Base-by-base conservation (phyloP, 306 rosid genomes). In the Hippophae tibetana region DNA sequence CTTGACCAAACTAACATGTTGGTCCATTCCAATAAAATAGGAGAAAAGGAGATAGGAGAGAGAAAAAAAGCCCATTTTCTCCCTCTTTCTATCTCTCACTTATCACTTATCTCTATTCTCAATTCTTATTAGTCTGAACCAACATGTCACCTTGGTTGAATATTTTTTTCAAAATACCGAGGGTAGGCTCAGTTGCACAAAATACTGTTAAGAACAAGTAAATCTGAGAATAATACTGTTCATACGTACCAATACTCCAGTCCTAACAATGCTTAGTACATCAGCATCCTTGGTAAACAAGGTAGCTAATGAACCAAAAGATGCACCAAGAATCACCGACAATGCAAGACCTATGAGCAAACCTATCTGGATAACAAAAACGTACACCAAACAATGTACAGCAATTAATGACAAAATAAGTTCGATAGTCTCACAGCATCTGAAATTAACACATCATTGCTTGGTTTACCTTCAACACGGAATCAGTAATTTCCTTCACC, bases 221-320 rank as follows among this genome's bases (percentile, higher is more conserved):
- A 68, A 76, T 54, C 6, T 44, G 56, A 38, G 9, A 58, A 55
- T 51, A 31, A 31, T 2, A 31, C 38, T 31, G 38, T 31, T 2
- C 5, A 31, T 4, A 76, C 93, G 51, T 92, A 92, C 96, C 95
- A 85, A 67, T 42, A 52, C 79, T 68, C 86, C 89, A 48, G 87
- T 74, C 65, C 82, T 74, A 59, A 84, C 85, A 78, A 92, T 79
- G 72, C 57, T 74, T 56, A 92, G 80, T 42, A 88, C 99, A 66
- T 82, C 93, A 13, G 80, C 54, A 69, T 92, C 99, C 68, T 75
- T 88, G 56, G 96, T 92, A 74, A 92, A 92, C 80, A 88, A 53
- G 42, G 81, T 73, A 52, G 95, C 84, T 66, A 88, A 68, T 61
- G 96, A 80, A 71, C 90, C 82, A 78, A 92, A 92, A 60, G 93